phyloP scores from a whole-genome alignment of 768 basidiomycete genomes.

The Leccinellum luteum region DNA sequence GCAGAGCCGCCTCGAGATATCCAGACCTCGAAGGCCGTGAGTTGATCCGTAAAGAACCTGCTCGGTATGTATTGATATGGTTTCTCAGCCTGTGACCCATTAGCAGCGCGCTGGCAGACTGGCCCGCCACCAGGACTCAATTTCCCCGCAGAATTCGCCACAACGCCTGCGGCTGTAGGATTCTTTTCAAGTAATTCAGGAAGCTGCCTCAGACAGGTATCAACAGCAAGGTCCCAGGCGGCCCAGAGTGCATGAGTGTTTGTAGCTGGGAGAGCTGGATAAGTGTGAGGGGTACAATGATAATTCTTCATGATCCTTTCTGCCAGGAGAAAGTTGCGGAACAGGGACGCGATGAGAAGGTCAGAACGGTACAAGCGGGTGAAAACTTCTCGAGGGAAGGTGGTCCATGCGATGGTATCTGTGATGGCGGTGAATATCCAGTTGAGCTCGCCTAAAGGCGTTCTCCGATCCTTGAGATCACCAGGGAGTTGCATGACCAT shows the following conservation, averaged over 20 bases:
- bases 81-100: slow-evolving; percentile 34
- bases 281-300: slow-evolving; percentile 93
- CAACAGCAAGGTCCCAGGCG: slow-evolving; percentile 97
- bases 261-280: slow-evolving; percentile 89
- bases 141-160: slow-evolving; percentile 23
- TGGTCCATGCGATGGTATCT: slow-evolving; percentile 99
- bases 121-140: slow-evolving; percentile 9
- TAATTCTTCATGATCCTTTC: slow-evolving; percentile 98
- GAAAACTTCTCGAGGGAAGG: slow-evolving; percentile 91
- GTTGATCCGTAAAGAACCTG: slow-evolving; percentile 92
- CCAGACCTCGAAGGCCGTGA: slow-evolving; percentile 98
- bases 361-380: slow-evolving; percentile 94
- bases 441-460: slow-evolving; percentile 96
- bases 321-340: slow-evolving; percentile 95
- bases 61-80: slow-evolving; percentile 80
- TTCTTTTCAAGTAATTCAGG: slow-evolving; percentile 67
- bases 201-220: slow-evolving; percentile 90
- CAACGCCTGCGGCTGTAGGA: slow-evolving; percentile 17
- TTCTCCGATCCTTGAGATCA: slow-evolving; percentile 93
- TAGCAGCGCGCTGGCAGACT: slow-evolving; percentile 21
- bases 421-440: slow-evolving; percentile 99
- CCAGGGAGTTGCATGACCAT: slow-evolving; percentile 96
- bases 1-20: slow-evolving; percentile 91
- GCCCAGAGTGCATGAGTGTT: slow-evolving; percentile 97
- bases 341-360: slow-evolving; percentile 91